A percentile compares a stretch with the other conserved stretches of the same genome.
phyloP scores from a whole-genome alignment of 179 eudicot genomes.

The Camellia oleifera region DNA sequence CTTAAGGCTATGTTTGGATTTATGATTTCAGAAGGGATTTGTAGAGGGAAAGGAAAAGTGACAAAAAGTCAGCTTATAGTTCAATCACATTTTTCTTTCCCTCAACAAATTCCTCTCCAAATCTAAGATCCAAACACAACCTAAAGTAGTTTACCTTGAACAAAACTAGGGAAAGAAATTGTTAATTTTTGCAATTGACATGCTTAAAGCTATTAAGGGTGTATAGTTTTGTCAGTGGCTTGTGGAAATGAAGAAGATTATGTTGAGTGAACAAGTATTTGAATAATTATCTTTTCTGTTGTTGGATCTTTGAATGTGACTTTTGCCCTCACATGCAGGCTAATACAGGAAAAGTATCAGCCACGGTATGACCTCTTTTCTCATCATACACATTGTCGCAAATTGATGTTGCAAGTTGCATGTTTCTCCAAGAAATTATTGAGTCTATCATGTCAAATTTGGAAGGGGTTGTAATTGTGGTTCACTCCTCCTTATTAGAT shows the following conservation, averaged over 20 bases:
- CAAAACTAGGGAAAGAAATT: neutral
- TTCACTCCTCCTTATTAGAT: conserved; percentile 45
- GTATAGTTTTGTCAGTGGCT: neutral
- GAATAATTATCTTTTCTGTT: neutral
- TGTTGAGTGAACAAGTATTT: neutral
- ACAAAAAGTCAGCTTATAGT: too few species aligned
- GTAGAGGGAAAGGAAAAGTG: too few species aligned
- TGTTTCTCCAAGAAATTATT: neutral
- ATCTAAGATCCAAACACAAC: too few species aligned
- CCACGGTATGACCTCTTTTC: conserved; percentile 53
- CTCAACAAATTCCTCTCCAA: too few species aligned
- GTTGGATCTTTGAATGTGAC: neutral
- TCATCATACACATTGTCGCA: neutral
- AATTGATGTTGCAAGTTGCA: neutral
- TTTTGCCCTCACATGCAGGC: conserved; percentile 46
- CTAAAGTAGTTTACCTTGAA: too few species aligned
- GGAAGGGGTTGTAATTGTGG: conserved; percentile 10
- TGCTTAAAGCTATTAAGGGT: neutral
- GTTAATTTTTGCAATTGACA: neutral
- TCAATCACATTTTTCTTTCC: too few species aligned
- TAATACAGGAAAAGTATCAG: conserved; percentile 67
- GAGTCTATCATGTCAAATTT: neutral
- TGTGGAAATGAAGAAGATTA: neutral
- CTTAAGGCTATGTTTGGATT: too few species aligned
- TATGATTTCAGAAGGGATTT: too few species aligned